Conservation (phyloP, 208 protist species). For the Crithidia mellificae region DNA sequence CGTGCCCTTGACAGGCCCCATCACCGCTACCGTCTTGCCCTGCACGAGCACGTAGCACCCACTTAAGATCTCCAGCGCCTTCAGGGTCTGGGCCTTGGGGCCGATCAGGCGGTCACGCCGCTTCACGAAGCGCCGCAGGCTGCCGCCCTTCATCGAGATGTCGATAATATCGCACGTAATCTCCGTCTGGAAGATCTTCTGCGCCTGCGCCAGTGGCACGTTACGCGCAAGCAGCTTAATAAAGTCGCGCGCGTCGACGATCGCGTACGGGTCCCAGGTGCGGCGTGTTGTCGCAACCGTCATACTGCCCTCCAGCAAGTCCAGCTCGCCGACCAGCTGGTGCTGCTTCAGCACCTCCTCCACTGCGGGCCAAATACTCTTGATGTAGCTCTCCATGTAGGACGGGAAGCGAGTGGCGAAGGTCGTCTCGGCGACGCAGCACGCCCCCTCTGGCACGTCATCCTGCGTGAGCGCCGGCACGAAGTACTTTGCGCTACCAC, state of each 20-base stretch:
- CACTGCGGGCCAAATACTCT: slow-evolving; percentile 94
- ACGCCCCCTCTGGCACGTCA: slow-evolving; percentile 86
- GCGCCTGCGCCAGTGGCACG: slow-evolving; percentile 96
- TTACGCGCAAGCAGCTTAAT: slow-evolving; percentile 97
- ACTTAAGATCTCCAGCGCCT: slow-evolving; percentile 98
- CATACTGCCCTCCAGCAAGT: slow-evolving; percentile 97
- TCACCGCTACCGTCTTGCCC: slow-evolving; percentile 96
- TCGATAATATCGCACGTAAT: slow-evolving; percentile 99
- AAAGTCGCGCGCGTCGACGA: slow-evolving; percentile 98
- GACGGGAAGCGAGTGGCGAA: slow-evolving; percentile 98
- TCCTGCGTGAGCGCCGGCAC: slow-evolving; percentile 84
- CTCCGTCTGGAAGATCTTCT: slow-evolving; percentile 97
- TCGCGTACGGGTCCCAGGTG: slow-evolving; percentile 99
- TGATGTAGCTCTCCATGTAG: slow-evolving; percentile 98
- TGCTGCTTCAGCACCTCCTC: slow-evolving; percentile 92
- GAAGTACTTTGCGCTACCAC: slow-evolving; percentile 66
- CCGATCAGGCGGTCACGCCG: slow-evolving; percentile 98
- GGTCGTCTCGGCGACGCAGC: slow-evolving; percentile 94
- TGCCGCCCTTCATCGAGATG: slow-evolving; percentile 95
- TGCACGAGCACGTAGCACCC: slow-evolving; percentile 99
- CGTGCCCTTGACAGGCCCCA: slow-evolving; percentile 96
- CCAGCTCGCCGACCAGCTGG: slow-evolving; percentile 94
- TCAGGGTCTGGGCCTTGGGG: slow-evolving; percentile 97
- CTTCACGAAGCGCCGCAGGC: slow-evolving; percentile 98
- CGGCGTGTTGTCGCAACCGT: slow-evolving; percentile 97